Evolutionary conservation across 495 filamentous ascomycete genomes (phyloP), one percentile per base, ranked within the genome.

Genomic region (Usnea hakonensis): DNA sequence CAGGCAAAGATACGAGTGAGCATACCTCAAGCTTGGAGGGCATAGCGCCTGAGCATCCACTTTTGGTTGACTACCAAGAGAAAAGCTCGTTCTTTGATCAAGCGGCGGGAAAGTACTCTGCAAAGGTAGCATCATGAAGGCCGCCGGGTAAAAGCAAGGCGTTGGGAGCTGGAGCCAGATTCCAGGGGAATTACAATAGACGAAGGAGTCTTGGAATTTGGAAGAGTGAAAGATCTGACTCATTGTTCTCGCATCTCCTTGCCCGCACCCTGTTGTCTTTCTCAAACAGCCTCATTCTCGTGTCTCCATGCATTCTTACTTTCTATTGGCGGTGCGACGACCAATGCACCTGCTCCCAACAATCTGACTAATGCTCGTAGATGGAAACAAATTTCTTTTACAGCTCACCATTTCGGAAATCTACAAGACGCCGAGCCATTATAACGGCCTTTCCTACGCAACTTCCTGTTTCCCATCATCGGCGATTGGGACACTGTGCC

Each of bases 21-120:
- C 48, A 62, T 52, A 55, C 40, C 30, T 30, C 35, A 17, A 53
- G 58, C 5, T 75, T 93, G 43, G 73, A 82, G 70, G 78, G 79
- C 33, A 66, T 71, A 3, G 76, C 84, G 23, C 79, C 86, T 10
- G 73, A 83, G 33, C 90, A 95, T 70, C 69, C 81, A 17, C 78
- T 91, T 48, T 71, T 95, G 63, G 65, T 70, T 46, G 89, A 92
- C 65, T 69, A 92, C 40, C 77, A 85, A 59, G 88, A 90, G 75
- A 95, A 92, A 83, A 86, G 81, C 69, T 83, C 77, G 17, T 70
- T 88, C 58, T 95, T 95, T 69, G 90, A 94, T 71, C 84, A 84
- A 62, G 87, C 89, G 7, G 89, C 90, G 6, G 76, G 81, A 4
- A 94, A 91, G 73, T 93, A 89, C 72, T 80, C 84, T 52, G 80